Evolutionary conservation across 2,329 filamentous ascomycete genomes (phyloP).

Genomic region (Monosporascus sp.): DNA sequence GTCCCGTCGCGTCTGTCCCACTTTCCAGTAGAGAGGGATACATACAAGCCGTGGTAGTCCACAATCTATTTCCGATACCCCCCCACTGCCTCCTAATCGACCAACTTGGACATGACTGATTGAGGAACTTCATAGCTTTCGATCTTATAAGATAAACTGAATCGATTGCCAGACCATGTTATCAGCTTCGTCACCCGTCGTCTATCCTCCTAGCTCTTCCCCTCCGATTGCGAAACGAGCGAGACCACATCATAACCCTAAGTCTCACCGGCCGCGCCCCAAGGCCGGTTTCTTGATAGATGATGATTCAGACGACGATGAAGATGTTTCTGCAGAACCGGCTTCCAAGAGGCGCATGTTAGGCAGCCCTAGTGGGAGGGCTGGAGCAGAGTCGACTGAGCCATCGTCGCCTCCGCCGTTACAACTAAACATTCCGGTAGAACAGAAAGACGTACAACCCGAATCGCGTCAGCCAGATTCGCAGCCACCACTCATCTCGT

Average conservation of each 20-base stretch:
- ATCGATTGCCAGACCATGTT: slow-evolving; percentile 42
- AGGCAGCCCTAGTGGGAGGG: slow-evolving; percentile 20
- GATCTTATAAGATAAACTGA: background rate
- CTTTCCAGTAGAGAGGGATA: background rate
- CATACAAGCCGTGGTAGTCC: too few species aligned
- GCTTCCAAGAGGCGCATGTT: slow-evolving; percentile 41
- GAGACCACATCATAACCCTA: slow-evolving; percentile 26
- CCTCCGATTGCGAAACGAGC: slow-evolving; percentile 32
- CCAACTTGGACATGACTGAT: too few species aligned
- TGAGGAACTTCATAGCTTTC: too few species aligned
- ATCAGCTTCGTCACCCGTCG: slow-evolving; percentile 54
- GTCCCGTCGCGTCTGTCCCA: background rate
- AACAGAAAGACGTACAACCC: slow-evolving; percentile 2
- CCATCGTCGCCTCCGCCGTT: slow-evolving; percentile 19
- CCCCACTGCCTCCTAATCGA: too few species aligned
- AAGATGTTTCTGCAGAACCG: slow-evolving; percentile 25
- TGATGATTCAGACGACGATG: slow-evolving; percentile 34
- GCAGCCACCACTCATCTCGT: slow-evolving; percentile 1
- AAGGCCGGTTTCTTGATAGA: slow-evolving; percentile 41
- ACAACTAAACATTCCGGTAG: slow-evolving; percentile 4
- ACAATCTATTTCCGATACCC: too few species aligned
- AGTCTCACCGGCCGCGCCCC: slow-evolving; percentile 27
- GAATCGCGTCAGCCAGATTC: background rate
- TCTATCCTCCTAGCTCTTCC: slow-evolving; percentile 49
- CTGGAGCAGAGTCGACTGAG: slow-evolving; percentile 14